Percentiles rank a stretch among this genome's conserved stretches.
These are phyloP conservation scores for Pyrenopolyporus hunteri DNA, from an alignment of 495 filamentous ascomycete genomes.

Conservation along the genomic window DNA sequence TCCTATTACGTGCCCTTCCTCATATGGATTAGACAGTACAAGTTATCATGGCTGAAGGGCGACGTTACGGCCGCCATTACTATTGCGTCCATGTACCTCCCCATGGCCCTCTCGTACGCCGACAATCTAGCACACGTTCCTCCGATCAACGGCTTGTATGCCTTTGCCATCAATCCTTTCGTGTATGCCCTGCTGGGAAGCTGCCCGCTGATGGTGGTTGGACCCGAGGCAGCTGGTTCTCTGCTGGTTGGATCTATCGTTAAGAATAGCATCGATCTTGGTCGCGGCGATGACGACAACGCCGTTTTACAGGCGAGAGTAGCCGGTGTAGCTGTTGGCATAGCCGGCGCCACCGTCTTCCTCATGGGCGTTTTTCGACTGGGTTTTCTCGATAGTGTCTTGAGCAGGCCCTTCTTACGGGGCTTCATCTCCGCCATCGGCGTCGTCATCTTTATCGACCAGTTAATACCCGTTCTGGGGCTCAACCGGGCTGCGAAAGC, in stretches of 20 bases:
- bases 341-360: slow-evolving; percentile 86
- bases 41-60: slow-evolving; percentile 77
- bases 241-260: slow-evolving; percentile 89
- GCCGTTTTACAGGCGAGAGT: slow-evolving; percentile 74
- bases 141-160: slow-evolving; percentile 93
- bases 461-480: slow-evolving; percentile 89
- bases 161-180: slow-evolving; percentile 89
- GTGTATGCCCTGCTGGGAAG: slow-evolving; percentile 89
- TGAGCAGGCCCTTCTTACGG: slow-evolving; percentile 88
- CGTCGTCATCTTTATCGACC: slow-evolving; percentile 93
- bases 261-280: slow-evolving; percentile 71
- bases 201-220: slow-evolving; percentile 91
- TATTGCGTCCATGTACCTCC: slow-evolving; percentile 95
- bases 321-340: slow-evolving; percentile 85
- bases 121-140: slow-evolving; percentile 92
- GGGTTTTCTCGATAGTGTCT: slow-evolving; percentile 94
- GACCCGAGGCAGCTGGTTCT: slow-evolving; percentile 92
- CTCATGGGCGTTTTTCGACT: slow-evolving; percentile 80
- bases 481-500: slow-evolving; percentile 66
- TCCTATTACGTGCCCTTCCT: slow-evolving; percentile 92
- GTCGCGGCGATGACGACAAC: slow-evolving; percentile 74
- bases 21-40: slow-evolving; percentile 87
- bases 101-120: slow-evolving; percentile 94
- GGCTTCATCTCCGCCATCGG: slow-evolving; percentile 98
- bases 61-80: slow-evolving; percentile 88